Evolutionary conservation across 495 filamentous ascomycete species (phyloP), one percentile per base, ranked within the genome.

Genomic region (Aspergillus indologenus): DNA sequence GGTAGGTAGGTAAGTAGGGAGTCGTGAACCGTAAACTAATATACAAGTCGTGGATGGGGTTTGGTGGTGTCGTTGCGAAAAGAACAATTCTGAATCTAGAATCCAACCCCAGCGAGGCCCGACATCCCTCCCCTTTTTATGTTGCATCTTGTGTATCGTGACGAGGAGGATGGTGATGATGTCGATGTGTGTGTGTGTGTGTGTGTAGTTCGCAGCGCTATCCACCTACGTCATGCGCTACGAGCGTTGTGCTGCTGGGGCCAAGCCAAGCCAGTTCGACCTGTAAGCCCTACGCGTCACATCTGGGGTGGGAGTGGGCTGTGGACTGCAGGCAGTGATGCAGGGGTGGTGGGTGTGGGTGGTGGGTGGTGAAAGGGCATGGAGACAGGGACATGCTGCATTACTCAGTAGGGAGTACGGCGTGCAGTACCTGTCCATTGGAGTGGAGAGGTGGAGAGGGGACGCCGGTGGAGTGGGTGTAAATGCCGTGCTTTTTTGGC

Each of bases 211-310:
- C n/a, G 44, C n/a, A 46, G 44, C n/a, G 11, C 5, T 8, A 50
- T 15, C 47, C 47, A 50, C 22, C 47, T 50, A 50, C 47, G 47
- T 50, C 47, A 50, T 50, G 47, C 34, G 34, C 34, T 8, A 40
- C 34, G 34, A 40, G 34, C 34, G 2, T 2, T 4, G 5, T 2
- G 12, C 12, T 2, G 34, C 2, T 4, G 12, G 34, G 2, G 34
- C 34, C 9, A 9, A 29, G 26, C 26, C 9, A 3, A 9, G 9
- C n/a, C n/a, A n/a, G 26, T 9, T 29, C 34, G 34, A 7, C 12
- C 34, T 4, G 34, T 40, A 40, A 40, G 34, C 34, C 34, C 34
- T 40, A 40, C 34, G 34, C 34, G 34, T 40, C 34, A 40, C 34
- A 40, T 40, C 34, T 14, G n/a, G n/a, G n/a, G n/a, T n/a, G n/a